Evolutionary conservation across 495 filamentous ascomycete genomes (phyloP), one percentile per base, ranked within the genome.

Genomic region (Chlorociboria aeruginascens): DNA sequence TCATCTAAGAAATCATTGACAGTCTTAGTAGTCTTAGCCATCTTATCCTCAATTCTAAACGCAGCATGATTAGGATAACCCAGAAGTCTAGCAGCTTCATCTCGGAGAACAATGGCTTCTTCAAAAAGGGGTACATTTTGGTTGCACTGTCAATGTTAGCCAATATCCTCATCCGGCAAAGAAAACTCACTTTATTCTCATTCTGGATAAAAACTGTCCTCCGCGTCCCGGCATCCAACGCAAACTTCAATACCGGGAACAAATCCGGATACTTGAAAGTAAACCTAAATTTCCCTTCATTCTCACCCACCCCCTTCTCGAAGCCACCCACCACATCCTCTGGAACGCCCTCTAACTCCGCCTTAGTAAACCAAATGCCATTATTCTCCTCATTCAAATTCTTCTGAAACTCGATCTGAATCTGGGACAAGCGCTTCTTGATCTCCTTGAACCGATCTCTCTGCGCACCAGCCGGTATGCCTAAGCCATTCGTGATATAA

Each of bases 31-130:
- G 79, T 83, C 73, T 97, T 96, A 47, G 89, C 89, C 93, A 98
- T 98, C 76, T 95, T 96, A 50, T 92, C 85, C 63, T 95, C 90
- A 39, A 98, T 85, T 31, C 77, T 74, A 72, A 95, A 89, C 16
- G 86, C 78, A 30, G 92, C 92, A 66, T 96, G 90, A 58, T 94
- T 85, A 14, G 82, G 84, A 64, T 95, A 98, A 6, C 88, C 89
- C 20, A 98, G 69, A 34, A 98, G 68, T 43, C 93, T 80, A 32
- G 93, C 92, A 17, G 83, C 86, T 66, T 98, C 93, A 55, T 98
- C 92, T 13, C 93, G 83, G 48, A 97, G 73, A 12, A 90, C 63
- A 40, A 98, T 76, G 1, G 89, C 77, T 63, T 96, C 92, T 47
- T 73, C 77, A 73, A 98, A 97, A 13, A 98, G 69, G 0, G 82